Percentiles rank a stretch among this genome's conserved stretches.
Evolutionary conservation across 306 rosid species (phyloP).

Genomic region (Lotus japonicus): DNA sequence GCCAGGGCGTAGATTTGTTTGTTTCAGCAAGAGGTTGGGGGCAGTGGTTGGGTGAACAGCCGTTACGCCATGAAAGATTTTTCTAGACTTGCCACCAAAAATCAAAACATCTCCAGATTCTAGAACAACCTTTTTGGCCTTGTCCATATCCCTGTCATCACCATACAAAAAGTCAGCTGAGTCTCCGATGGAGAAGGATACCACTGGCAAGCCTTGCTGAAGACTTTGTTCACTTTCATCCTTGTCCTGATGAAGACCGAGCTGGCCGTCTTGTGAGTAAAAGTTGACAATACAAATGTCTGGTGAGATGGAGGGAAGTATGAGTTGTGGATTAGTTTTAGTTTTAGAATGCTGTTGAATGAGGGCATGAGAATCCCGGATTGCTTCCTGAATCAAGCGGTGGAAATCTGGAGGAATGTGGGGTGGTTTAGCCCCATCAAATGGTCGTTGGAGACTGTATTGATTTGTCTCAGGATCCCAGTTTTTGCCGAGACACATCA

Average conservation of each 20-base stretch:
- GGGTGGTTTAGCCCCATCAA: constrained; percentile 55
- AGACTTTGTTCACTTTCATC: constrained; percentile 63
- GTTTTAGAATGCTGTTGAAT: constrained; percentile 4
- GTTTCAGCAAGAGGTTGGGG: constrained; percentile 35
- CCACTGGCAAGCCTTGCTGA: constrained; percentile 41
- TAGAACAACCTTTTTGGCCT: constrained; percentile 34
- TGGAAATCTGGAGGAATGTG: constrained; percentile 39
- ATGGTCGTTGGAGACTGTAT: constrained; percentile 38
- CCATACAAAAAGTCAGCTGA: constrained; percentile 59
- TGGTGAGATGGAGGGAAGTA: constrained; percentile 41
- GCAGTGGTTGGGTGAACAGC: constrained; percentile 40
- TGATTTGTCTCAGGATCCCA: constrained; percentile 64
- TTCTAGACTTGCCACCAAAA: constrained; percentile 72
- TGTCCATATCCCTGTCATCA: constrained; percentile 35
- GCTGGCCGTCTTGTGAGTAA: constrained; percentile 49
- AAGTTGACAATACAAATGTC: constrained; percentile 71
- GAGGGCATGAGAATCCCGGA: constrained; percentile 30
- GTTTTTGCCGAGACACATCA: constrained; percentile 90
- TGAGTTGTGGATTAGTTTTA: background rate
- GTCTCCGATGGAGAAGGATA: constrained; percentile 89
- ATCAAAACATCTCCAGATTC: constrained; percentile 80
- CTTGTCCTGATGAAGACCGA: constrained; percentile 88
- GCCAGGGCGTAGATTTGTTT: constrained; percentile 50
- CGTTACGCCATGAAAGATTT: constrained; percentile 63
- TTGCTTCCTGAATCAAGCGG: constrained; percentile 33